Evolutionary conservation across 108 stramenopile genomes (phyloP), one percentile per base, ranked within the genome.

Genomic region (Pseudonitzschia multiseries): DNA sequence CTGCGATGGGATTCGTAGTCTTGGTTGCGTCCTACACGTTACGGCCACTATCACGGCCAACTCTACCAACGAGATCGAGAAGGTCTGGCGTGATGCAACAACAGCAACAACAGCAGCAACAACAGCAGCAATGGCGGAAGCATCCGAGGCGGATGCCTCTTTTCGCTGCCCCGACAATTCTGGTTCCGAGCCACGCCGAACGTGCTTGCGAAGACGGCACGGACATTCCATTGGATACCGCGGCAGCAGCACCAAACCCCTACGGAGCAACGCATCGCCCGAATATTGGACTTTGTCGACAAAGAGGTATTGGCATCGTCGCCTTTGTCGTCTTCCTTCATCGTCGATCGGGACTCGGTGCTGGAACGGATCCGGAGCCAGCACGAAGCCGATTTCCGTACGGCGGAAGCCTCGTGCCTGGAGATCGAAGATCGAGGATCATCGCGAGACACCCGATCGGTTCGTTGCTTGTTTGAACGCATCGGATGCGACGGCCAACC

Each of bases 341-440:
- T 18, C 12, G 17, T 56, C 9, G 54, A 56, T 1, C 2, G 6
- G 24, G 54, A 56, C 5, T 24, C 54, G 9, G 9, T 67, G 0
- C 46, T 67, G 21, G 66, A 67, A 48, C 66, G 66, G 26, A 29
- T 67, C n/a, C 66, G 43, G 18, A 67, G 36, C 28, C 44, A 67
- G 43, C 66, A 67, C 44, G n/a, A 18, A 24, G 24, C 21, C 15
- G 66, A 67, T 50, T 67, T 28, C 22, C 21, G 43, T 9, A 67
- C 66, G 44, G 66, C 66, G 24, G 43, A 48, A 50, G 18, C 44
- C 15, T 67, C 66, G 13, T 32, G 26, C 17, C 36, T 67, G 26
- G 66, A 62, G 4, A 40, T 62, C 14, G 61, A 62, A 62, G 36
- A 42, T 27, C 13, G 26, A 13, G 10, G 0, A 57, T 22, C 8